phyloP scores from a whole-genome alignment of 495 filamentous ascomycete species.

The Neurospora sp. region DNA sequence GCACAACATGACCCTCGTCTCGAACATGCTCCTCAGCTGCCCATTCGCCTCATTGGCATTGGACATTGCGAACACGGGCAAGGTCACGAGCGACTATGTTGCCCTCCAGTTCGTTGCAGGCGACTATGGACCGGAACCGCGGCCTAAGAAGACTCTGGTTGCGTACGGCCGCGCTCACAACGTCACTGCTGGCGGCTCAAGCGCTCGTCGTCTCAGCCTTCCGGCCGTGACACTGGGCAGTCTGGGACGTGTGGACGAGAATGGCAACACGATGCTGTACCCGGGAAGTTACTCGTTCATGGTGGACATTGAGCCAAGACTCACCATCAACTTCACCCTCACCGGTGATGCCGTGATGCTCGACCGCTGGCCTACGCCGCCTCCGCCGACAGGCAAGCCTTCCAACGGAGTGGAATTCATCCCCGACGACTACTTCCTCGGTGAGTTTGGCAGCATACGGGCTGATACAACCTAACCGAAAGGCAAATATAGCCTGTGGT shows the following conservation, averaged over 20 bases:
- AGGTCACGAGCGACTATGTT: constrained; percentile 43
- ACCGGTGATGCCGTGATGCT: not conserved
- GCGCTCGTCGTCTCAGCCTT: constrained; percentile 6
- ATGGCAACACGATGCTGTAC: constrained; percentile 49
- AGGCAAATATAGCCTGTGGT: too few relatives aligned
- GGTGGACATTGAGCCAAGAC: not conserved
- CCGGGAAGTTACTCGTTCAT: constrained; percentile 48
- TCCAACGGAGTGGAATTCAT: too few relatives aligned
- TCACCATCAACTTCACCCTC: not conserved
- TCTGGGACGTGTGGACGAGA: constrained; percentile 44
- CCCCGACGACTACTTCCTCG: too few relatives aligned
- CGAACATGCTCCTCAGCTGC: constrained; percentile 12
- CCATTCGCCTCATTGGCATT: constrained; percentile 32
- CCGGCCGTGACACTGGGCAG: constrained; percentile 40
- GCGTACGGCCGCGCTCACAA: constrained; percentile 42
- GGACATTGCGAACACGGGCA: constrained; percentile 39
- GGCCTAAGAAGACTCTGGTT: constrained; percentile 51
- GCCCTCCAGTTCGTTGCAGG: constrained; percentile 46
- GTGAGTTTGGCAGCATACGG: too few relatives aligned
- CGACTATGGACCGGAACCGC: constrained; percentile 44
- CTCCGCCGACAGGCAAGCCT: too few relatives aligned
- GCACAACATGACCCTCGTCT: constrained; percentile 10
- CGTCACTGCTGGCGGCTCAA: constrained; percentile 28
- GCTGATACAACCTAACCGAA: too few relatives aligned
- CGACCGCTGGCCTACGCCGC: not conserved